Evolutionary conservation across 306 rosid species (phyloP), one percentile per base, ranked within the genome.

Genomic region (Astragalus membranaceus): DNA sequence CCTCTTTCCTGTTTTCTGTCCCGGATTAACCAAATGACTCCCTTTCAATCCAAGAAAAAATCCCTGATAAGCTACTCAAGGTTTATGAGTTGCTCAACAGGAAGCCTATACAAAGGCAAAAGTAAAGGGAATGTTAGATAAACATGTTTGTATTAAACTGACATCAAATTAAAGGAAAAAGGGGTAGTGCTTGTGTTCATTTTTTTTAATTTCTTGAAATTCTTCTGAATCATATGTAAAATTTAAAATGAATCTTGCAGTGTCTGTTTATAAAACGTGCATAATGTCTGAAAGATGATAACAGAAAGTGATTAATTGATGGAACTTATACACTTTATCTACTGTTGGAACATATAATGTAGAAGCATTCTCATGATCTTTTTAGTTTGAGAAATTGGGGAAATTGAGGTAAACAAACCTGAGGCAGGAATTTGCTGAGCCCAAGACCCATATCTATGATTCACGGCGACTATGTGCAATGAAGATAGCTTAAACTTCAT

Each of bases 361-460:
- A 10, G 30, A 49, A 72, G 43, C 71, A 49, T 58, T 73, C 14
- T 11, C 23, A 33, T 54, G 68, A 56, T 32, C 14, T 56, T 70
- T 51, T 58, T 42, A 39, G 26, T 56, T 41, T 51, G 67, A 47
- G 64, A 58, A 58, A 67, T 94, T 69, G 92, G 75, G 60, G 88
- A 87, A 54, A 88, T 90, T 81, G 97, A 88, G 80, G 97, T 90
- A 57, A 88, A 74, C 82, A 90, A 88, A 80, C 96, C 96, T 69
- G 94, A 83, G 96, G 86, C 96, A 90, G 89, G 86, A 91, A 81
- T 90, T 90, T 79, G 83, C 90, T 63, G 97, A 94, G 79, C 97
- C 95, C 0, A 87, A 94, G 88, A 91, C 95, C 29, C 96, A 96
- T 92, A 91, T 88, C 84, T 17, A 84, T 94, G 96, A 79, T 87